Percentiles rank a stretch among this genome's conserved stretches.
Conservation (phyloP, 257 asterid species). For the Solanum piurae region DNA sequence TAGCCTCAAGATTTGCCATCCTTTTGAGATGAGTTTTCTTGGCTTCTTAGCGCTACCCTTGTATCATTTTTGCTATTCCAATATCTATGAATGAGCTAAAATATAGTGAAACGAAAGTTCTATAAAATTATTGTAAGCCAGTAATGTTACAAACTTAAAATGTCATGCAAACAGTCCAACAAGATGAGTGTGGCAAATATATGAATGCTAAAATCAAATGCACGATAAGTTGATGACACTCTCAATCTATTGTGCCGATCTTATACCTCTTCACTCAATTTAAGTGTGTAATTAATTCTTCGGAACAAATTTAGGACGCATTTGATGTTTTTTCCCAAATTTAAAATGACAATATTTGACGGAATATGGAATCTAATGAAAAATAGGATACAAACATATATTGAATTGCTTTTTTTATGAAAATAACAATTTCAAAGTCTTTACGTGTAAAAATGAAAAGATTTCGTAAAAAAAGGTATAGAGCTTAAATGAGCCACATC, state of each 20-base stretch:
- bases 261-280: not conserved
- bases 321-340: not conserved
- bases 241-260: not conserved
- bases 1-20: not conserved
- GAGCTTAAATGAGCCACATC: not conserved
- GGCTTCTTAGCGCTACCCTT: not conserved
- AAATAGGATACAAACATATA: not conserved
- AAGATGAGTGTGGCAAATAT: not conserved
- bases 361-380: not conserved
- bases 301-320: too few relatives aligned
- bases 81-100: not conserved
- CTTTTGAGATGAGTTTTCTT: not conserved
- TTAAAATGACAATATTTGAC: not conserved
- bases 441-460: not conserved
- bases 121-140: not conserved
- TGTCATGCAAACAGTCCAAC: not conserved
- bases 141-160: not conserved
- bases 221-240: not conserved
- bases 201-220: not conserved
- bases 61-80: not conserved
- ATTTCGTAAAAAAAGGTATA: not conserved
- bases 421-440: not conserved
- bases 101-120: not conserved
- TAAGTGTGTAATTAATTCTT: not conserved
- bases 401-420: not conserved